Percentiles rank a stretch among this genome's conserved stretches.
phyloP scores from a whole-genome alignment of 1,139 yeast species.

The Hemisphaericaspora xylanilytica region DNA sequence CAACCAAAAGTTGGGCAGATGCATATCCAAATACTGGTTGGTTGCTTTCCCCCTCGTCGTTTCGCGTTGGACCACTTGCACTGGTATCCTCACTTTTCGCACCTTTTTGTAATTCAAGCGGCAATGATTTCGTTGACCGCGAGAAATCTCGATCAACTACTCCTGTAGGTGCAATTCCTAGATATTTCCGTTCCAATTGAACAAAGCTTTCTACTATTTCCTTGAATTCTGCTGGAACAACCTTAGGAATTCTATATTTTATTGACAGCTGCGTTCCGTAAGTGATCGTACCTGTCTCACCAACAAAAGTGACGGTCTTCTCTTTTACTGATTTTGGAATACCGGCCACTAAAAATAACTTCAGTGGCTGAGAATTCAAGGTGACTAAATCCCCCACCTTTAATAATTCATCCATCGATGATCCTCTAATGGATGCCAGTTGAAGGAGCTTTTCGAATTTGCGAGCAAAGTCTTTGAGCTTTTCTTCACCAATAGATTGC shows the following conservation, averaged over 20 bases:
- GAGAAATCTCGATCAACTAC: slow-evolving; percentile 34
- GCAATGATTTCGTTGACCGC: slow-evolving; percentile 23
- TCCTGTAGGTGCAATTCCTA: slow-evolving; percentile 41
- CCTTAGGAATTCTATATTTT: slow-evolving; percentile 52
- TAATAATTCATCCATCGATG: slow-evolving; percentile 23
- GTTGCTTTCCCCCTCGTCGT: slow-evolving; percentile 12
- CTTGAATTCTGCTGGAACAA: slow-evolving; percentile 36
- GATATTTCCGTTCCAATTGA: slow-evolving; percentile 30
- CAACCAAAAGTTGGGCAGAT: slow-evolving; percentile 37
- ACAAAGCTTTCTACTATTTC: slow-evolving; percentile 26
- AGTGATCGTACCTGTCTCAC: slow-evolving; percentile 54
- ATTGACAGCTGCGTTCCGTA: slow-evolving; percentile 49
- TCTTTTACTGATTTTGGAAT: slow-evolving; percentile 29
- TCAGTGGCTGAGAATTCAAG: slow-evolving; percentile 28
- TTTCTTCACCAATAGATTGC: background rate
- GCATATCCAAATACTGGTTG: slow-evolving; percentile 35
- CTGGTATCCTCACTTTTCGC: slow-evolving; percentile 1
- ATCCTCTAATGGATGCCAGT: slow-evolving; percentile 27
- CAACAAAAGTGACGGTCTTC: slow-evolving; percentile 48
- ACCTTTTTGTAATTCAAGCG: slow-evolving; percentile 19
- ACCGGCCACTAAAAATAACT: slow-evolving; percentile 32
- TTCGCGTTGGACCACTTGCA: no score
- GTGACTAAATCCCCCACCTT: slow-evolving; percentile 42
- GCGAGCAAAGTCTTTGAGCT: slow-evolving; percentile 6
- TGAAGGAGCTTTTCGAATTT: slow-evolving; percentile 17